phyloP scores from a whole-genome alignment of 352 stramenopile species.

The Albugo candida region DNA sequence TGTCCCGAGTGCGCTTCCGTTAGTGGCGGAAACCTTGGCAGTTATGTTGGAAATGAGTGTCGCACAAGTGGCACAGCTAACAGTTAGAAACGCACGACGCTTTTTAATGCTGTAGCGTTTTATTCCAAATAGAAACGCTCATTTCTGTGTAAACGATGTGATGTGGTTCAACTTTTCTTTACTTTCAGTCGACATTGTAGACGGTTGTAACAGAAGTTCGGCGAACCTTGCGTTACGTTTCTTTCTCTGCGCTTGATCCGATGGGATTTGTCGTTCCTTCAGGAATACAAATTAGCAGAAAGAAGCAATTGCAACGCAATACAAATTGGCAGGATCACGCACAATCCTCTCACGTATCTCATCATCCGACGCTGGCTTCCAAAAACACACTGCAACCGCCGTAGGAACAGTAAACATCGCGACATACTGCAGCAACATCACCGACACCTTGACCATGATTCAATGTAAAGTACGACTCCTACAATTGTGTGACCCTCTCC shows the following conservation, averaged over 20 bases:
- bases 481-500: too few species aligned
- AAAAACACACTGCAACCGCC: constrained; percentile 40
- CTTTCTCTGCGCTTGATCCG: constrained; percentile 27
- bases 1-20: constrained; percentile 40
- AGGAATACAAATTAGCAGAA: constrained; percentile 1
- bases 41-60: constrained; percentile 19
- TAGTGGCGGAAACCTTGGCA: constrained; percentile 35
- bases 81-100: constrained; percentile 37
- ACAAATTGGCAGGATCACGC: constrained; percentile 9
- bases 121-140: neutral
- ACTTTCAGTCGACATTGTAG: constrained; percentile 25
- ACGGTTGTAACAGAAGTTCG: constrained; percentile 41
- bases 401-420: constrained; percentile 55
- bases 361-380: constrained; percentile 48
- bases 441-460: constrained; percentile 38
- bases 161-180: constrained; percentile 62
- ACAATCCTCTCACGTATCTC: constrained; percentile 62
- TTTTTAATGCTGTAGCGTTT: constrained; percentile 19
- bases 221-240: constrained; percentile 59
- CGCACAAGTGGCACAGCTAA: constrained; percentile 38
- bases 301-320: neutral
- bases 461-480: too few species aligned
- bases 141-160: constrained; percentile 32
- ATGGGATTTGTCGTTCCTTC: constrained; percentile 50
- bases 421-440: constrained; percentile 68